Conservation (phyloP, 768 basidiomycete genomes). For the Suillus subalutaceus region DNA sequence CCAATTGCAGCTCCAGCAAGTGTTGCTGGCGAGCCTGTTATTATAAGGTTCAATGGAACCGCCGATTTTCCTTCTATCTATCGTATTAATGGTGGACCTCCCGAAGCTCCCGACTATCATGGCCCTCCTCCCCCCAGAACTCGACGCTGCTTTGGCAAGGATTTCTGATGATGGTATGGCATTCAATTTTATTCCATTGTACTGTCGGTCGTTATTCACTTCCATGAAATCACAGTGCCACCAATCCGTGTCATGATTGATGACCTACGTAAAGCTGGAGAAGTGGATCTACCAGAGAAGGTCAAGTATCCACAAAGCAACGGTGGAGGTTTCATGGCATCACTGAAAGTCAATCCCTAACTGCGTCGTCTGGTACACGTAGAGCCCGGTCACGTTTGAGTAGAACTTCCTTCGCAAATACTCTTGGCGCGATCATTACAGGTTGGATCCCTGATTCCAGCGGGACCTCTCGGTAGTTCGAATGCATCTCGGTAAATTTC, state of each 20-base stretch:
- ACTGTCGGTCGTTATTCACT: background rate
- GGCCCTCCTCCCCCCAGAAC: background rate
- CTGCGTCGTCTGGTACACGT: slow-evolving; percentile 12
- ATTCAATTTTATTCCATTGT: slow-evolving; percentile 2
- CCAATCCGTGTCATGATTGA: slow-evolving; percentile 6
- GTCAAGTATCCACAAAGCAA: slow-evolving; percentile 14
- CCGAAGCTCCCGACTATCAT: background rate
- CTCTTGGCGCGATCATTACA: slow-evolving; percentile 13
- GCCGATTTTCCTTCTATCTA: no score
- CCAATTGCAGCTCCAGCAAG: no score
- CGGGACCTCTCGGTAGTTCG: background rate
- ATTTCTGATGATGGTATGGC: slow-evolving; percentile 10
- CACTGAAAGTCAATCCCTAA: slow-evolving; percentile 16
- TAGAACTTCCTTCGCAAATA: slow-evolving; percentile 16
- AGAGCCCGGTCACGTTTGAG: background rate
- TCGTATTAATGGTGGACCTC: background rate
- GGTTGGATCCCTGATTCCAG: slow-evolving; percentile 12
- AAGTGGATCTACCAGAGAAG: background rate
- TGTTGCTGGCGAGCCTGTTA: no score
- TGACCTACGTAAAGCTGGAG: slow-evolving; percentile 13
- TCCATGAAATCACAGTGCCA: slow-evolving; percentile 8
- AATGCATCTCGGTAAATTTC: slow-evolving; percentile 11
- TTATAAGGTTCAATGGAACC: no score
- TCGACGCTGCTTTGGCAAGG: background rate
- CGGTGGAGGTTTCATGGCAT: slow-evolving; percentile 17